phyloP scores from a whole-genome alignment of 108 stramenopile genomes.

The Thalassiosira profunda region DNA sequence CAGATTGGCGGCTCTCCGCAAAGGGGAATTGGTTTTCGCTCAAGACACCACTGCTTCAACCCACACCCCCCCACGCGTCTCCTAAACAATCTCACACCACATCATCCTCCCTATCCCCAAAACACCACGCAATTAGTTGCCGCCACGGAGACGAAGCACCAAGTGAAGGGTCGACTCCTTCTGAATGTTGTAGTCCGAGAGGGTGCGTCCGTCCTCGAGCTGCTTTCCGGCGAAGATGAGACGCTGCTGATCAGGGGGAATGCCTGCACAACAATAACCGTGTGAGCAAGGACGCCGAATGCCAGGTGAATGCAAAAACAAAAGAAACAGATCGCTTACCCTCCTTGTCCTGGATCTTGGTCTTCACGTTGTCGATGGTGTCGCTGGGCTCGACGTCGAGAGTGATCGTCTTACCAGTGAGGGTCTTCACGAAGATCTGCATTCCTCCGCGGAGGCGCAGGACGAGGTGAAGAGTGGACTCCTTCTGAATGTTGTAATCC shows the following conservation, averaged over 20 bases:
- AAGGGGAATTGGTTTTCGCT: too few relatives aligned
- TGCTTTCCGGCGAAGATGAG: constrained; percentile 99
- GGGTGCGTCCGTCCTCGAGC: constrained; percentile 98
- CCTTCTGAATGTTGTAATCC: constrained; percentile 98
- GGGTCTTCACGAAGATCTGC: constrained; percentile 13
- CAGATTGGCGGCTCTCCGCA: too few relatives aligned
- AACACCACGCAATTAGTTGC: too few relatives aligned
- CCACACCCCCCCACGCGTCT: too few relatives aligned
- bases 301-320: too few relatives aligned
- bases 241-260: constrained; percentile 98
- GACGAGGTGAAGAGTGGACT: constrained; percentile 96
- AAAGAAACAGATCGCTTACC: too few relatives aligned
- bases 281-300: too few relatives aligned
- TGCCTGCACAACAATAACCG: too few relatives aligned
- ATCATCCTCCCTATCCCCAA: too few relatives aligned
- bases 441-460: constrained; percentile 90
- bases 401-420: constrained; percentile 87
- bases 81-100: too few relatives aligned
- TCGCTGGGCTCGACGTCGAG: constrained; percentile 98
- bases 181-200: constrained; percentile 99
- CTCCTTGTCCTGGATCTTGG: constrained; percentile 99
- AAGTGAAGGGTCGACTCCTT: constrained; percentile 97
- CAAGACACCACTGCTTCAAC: too few relatives aligned
- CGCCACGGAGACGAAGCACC: constrained; percentile 94
- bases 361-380: constrained; percentile 99